These are phyloP conservation scores for Mallotus nudiflorus DNA, from an alignment of 345 rosid species.

Conservation along the genomic window DNA sequence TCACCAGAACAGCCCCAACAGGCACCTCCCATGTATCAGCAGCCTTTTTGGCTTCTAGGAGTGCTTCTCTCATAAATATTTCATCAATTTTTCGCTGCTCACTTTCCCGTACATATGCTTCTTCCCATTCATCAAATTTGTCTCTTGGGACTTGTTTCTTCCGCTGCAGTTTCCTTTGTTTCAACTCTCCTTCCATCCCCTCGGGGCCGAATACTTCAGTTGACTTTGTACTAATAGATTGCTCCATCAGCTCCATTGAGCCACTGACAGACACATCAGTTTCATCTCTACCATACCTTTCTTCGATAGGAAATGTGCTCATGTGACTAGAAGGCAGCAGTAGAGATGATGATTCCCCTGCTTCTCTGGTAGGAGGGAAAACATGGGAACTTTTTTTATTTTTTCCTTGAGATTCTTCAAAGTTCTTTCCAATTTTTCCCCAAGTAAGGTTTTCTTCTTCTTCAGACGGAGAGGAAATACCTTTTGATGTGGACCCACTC, in stretches of 20 bases:
- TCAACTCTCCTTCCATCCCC: conserved; percentile 42
- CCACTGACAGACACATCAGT: conserved; percentile 37
- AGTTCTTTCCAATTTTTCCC: conserved; percentile 32
- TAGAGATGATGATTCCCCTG: conserved; percentile 29
- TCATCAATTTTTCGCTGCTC: conserved; percentile 77
- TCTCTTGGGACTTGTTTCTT: conserved; percentile 66
- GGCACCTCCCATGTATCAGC: conserved; percentile 98
- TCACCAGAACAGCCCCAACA: conserved; percentile 93
- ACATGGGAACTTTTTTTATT: conserved; percentile 29
- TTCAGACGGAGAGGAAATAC: conserved; percentile 39
- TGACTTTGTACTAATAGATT: conserved; percentile 37
- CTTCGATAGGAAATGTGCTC: conserved; percentile 35
- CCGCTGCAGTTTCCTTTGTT: conserved; percentile 70
- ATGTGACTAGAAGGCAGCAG: conserved; percentile 39
- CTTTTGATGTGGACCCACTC: conserved; percentile 41
- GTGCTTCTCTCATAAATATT: conserved; percentile 92
- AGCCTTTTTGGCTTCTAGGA: conserved; percentile 89
- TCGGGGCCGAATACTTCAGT: conserved; percentile 39
- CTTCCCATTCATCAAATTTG: conserved; percentile 97
- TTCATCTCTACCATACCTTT: conserved; percentile 41
- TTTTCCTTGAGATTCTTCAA: conserved; percentile 12
- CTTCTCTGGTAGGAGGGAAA: conserved; percentile 36
- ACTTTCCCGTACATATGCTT: conserved; percentile 66
- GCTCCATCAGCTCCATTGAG: conserved; percentile 37
- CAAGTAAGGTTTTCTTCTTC: conserved; percentile 37